Conservation (phyloP, 371 early-diverging fungal genomes). For the Nematocida sp. region DNA sequence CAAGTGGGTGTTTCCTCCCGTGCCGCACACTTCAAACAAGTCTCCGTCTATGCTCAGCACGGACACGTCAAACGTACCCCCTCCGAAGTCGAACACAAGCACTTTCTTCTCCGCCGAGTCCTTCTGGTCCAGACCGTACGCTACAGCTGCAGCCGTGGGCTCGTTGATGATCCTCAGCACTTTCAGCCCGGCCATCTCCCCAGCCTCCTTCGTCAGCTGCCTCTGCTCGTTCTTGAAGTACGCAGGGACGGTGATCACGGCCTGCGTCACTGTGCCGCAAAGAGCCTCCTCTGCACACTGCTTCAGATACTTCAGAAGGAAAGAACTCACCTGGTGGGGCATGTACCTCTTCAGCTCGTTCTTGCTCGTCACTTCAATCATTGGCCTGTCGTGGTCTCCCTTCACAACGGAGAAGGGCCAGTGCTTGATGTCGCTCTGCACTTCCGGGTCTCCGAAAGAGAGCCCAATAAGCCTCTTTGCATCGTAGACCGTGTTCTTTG, state of each 20-base stretch:
- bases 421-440: constrained; percentile 58
- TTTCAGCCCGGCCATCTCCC: constrained; percentile 60
- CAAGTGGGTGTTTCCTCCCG: constrained; percentile 65
- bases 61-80: constrained; percentile 69
- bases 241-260: constrained; percentile 65
- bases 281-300: constrained; percentile 65
- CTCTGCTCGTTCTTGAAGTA: constrained; percentile 65
- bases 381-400: constrained; percentile 64
- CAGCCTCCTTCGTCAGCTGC: constrained; percentile 63
- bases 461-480: constrained; percentile 86
- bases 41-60: constrained; percentile 59
- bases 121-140: constrained; percentile 76
- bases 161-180: constrained; percentile 66
- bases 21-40: constrained; percentile 59
- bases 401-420: constrained; percentile 64
- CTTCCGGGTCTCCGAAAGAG: constrained; percentile 65
- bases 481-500: constrained; percentile 80
- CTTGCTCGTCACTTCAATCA: constrained; percentile 71
- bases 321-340: constrained; percentile 88
- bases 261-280: constrained; percentile 47
- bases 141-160: constrained; percentile 93
- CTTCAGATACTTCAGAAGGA: constrained; percentile 89
- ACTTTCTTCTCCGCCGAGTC: constrained; percentile 68
- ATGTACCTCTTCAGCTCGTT: constrained; percentile 78
- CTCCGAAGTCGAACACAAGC: constrained; percentile 88